Percentiles rank a stretch among this genome's conserved stretches.
Conservation (phyloP, 2,329 filamentous ascomycete species). For the Aspergillus persii region DNA sequence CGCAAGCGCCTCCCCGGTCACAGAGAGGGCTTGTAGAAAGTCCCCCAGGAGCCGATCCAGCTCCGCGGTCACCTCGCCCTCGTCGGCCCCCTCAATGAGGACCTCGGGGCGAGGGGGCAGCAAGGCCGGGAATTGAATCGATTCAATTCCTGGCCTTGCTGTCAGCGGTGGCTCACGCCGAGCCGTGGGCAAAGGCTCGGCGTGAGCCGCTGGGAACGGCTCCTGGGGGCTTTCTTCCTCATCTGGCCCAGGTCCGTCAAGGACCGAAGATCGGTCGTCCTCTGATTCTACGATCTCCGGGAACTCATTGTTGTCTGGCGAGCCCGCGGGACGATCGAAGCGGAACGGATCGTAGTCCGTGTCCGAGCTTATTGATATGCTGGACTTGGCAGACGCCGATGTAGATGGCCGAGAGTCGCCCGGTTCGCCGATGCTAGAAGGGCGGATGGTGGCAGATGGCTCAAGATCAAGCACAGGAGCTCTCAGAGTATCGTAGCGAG, state of each 20-base stretch:
- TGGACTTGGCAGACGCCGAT: constrained; percentile 33
- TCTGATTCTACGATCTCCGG: constrained; percentile 45
- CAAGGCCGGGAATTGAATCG: constrained; percentile 38
- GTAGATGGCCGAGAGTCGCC: constrained; percentile 39
- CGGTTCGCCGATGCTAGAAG: constrained; percentile 23
- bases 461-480: constrained; percentile 24
- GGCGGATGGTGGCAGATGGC: constrained; percentile 13
- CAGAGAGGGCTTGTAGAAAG: constrained; percentile 38
- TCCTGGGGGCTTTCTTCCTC: constrained; percentile 46
- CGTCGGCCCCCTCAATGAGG: constrained; percentile 38
- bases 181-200: constrained; percentile 25
- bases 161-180: constrained; percentile 12
- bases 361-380: constrained; percentile 30
- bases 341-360: constrained; percentile 44
- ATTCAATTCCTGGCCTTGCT: constrained; percentile 8
- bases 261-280: constrained; percentile 52
- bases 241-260: constrained; percentile 54
- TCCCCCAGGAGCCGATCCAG: constrained; percentile 42
- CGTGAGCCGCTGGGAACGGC: constrained; percentile 10
- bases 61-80: constrained; percentile 37
- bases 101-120: constrained; percentile 39
- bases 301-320: constrained; percentile 32
- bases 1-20: constrained; percentile 35
- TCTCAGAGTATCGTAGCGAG: constrained; percentile 33
- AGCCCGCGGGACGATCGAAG: constrained; percentile 36